These are phyloP conservation scores for Bipolaris victoriae DNA, from an alignment of 2,329 filamentous ascomycete genomes.

Conservation along the genomic window DNA sequence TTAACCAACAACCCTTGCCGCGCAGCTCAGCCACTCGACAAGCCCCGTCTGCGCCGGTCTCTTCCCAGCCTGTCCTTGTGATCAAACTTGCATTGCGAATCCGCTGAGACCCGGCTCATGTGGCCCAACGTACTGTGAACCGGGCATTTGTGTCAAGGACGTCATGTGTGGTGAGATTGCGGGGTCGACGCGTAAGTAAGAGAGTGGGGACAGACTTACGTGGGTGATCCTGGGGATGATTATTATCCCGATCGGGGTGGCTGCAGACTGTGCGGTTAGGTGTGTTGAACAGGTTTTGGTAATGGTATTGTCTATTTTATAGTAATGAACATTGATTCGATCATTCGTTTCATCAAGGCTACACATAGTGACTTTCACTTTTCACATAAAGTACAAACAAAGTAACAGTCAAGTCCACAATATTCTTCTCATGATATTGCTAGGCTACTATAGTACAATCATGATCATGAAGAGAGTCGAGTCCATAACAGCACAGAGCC, in stretches of 20 bases:
- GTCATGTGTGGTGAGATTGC: slow-evolving; percentile 52
- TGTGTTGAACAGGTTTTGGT: slow-evolving; percentile 37
- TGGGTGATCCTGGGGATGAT: slow-evolving; percentile 53
- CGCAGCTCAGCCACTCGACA: slow-evolving; percentile 17
- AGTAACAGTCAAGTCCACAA: background rate
- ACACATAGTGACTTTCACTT: background rate
- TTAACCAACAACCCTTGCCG: slow-evolving; percentile 1
- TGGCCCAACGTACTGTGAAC: slow-evolving; percentile 41
- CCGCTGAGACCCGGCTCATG: slow-evolving; percentile 41
- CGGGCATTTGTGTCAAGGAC: slow-evolving; percentile 45
- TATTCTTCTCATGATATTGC: slow-evolving; percentile 11
- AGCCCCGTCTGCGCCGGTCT: slow-evolving; percentile 37
- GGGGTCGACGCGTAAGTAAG: slow-evolving; percentile 40
- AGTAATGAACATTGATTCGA: too few species aligned
- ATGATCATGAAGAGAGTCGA: slow-evolving; percentile 13
- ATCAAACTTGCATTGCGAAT: slow-evolving; percentile 40
- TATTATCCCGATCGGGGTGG: slow-evolving; percentile 51
- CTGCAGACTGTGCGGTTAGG: slow-evolving; percentile 50
- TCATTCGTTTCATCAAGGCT: too few species aligned
- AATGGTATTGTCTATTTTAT: too few species aligned
- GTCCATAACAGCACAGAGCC: background rate
- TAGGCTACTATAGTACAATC: slow-evolving; percentile 20
- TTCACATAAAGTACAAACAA: background rate
- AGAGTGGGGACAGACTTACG: slow-evolving; percentile 43
- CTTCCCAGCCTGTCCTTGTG: slow-evolving; percentile 14